Conservation (phyloP, 2,329 filamentous ascomycete species). For the Alternaria hordeiaustralica region DNA sequence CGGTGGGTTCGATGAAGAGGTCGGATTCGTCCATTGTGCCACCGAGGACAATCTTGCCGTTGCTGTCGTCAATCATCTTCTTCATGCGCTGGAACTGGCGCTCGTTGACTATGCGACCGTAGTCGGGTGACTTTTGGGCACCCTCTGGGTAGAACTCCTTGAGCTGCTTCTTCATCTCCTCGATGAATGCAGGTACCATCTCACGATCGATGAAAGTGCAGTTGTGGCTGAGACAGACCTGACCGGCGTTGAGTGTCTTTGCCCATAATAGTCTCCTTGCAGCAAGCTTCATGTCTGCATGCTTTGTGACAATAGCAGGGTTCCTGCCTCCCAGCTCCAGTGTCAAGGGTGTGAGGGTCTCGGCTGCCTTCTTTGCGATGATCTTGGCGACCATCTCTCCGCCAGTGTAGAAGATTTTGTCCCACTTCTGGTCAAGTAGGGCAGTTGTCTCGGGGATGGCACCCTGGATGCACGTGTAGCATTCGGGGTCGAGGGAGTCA, state of each 20-base stretch:
- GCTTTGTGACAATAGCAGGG: slow-evolving; percentile 87
- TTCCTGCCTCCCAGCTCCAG: slow-evolving; percentile 92
- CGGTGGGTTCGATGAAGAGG: slow-evolving; percentile 88
- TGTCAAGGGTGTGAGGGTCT: slow-evolving; percentile 75
- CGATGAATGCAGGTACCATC: slow-evolving; percentile 73
- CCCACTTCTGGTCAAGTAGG: slow-evolving; percentile 88
- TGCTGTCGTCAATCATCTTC: slow-evolving; percentile 84
- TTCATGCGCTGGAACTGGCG: slow-evolving; percentile 82
- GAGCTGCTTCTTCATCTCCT: slow-evolving; percentile 73
- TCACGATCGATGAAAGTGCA: slow-evolving; percentile 84
- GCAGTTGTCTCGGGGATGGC: slow-evolving; percentile 79
- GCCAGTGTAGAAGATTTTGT: slow-evolving; percentile 98
- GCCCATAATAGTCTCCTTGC: slow-evolving; percentile 87
- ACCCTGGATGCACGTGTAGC: slow-evolving; percentile 82
- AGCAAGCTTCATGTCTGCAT: slow-evolving; percentile 79
- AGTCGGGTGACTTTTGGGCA: slow-evolving; percentile 77
- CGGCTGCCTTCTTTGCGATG: slow-evolving; percentile 60
- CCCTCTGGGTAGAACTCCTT: slow-evolving; percentile 85
- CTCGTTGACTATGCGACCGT: slow-evolving; percentile 79
- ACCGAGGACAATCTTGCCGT: slow-evolving; percentile 85
- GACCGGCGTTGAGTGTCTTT: slow-evolving; percentile 85
- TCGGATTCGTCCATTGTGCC: slow-evolving; percentile 81
- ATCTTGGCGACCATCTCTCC: slow-evolving; percentile 72
- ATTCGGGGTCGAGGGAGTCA: slow-evolving; percentile 75
- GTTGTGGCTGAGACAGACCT: slow-evolving; percentile 92